Conservation (phyloP, 2,329 filamentous ascomycete species). For the Pezicula rhizophila region DNA sequence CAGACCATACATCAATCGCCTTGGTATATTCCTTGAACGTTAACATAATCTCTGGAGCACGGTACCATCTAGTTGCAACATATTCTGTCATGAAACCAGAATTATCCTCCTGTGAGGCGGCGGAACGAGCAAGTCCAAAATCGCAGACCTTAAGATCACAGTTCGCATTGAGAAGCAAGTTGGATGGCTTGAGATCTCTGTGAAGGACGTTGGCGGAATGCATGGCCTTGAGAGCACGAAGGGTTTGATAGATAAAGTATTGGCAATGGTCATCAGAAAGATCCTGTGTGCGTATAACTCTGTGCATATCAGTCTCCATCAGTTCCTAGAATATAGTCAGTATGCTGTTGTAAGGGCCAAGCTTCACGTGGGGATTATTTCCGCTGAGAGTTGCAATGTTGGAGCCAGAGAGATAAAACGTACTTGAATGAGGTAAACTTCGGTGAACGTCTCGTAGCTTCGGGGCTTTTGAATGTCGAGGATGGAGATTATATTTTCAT, state of each 20-base stretch:
- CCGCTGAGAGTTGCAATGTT: slow-evolving; percentile 13
- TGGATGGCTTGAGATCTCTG: slow-evolving; percentile 95
- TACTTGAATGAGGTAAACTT: slow-evolving; percentile 98
- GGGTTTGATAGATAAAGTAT: slow-evolving; percentile 99
- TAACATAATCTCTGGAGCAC: slow-evolving; percentile 98
- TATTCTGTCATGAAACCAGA: slow-evolving; percentile 99
- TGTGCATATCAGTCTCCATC: slow-evolving; percentile 99
- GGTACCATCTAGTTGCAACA: slow-evolving; percentile 97
- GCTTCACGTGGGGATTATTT: not conserved
- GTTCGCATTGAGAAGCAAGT: slow-evolving; percentile 94
- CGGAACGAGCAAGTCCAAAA: slow-evolving; percentile 91
- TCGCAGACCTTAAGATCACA: slow-evolving; percentile 99
- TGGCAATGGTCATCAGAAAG: slow-evolving; percentile 99
- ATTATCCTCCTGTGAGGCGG: slow-evolving; percentile 96
- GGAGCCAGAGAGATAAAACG: slow-evolving; percentile 13
- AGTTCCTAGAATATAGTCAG: slow-evolving; percentile 58
- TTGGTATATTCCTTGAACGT: slow-evolving; percentile 99
- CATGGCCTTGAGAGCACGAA: slow-evolving; percentile 97
- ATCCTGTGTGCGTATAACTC: slow-evolving; percentile 96
- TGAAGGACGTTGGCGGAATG: slow-evolving; percentile 98
- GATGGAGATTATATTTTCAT: slow-evolving; percentile 99
- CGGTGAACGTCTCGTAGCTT: slow-evolving; percentile 92
- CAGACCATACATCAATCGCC: slow-evolving; percentile 98
- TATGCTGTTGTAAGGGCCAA: not conserved
- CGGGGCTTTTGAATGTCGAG: slow-evolving; percentile 97